phyloP scores from a whole-genome alignment of 345 rosid genomes.

The Iberis pinnata region DNA sequence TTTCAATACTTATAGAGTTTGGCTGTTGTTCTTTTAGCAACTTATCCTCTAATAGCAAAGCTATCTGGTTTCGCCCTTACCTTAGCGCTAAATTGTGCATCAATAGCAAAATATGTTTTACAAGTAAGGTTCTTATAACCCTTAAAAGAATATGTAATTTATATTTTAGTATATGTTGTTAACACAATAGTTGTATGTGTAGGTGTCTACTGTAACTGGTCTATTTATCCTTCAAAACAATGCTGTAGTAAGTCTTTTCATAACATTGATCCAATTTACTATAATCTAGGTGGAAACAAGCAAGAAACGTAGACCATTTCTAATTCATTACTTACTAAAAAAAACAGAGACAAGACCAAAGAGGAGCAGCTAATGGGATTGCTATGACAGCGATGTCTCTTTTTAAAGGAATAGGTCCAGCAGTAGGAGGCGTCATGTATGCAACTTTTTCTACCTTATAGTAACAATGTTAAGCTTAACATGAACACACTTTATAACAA shows the following conservation, averaged over 20 bases:
- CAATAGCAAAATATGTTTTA: constrained; percentile 46
- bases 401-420: constrained; percentile 59
- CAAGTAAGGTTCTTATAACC: constrained; percentile 49
- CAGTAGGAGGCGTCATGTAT: constrained; percentile 60
- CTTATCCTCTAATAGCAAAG: too few species aligned
- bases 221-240: constrained; percentile 55
- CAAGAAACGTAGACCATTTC: background rate
- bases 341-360: constrained; percentile 48
- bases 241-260: constrained; percentile 43
- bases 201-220: constrained; percentile 49
- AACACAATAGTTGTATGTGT: constrained; percentile 3
- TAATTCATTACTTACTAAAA: background rate
- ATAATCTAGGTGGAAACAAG: background rate
- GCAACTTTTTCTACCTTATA: constrained; percentile 1
- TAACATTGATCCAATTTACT: background rate
- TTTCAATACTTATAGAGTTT: too few species aligned
- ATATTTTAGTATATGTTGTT: background rate
- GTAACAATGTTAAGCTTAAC: too few species aligned
- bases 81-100: too few species aligned
- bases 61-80: too few species aligned
- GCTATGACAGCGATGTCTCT: constrained; percentile 63
- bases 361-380: constrained; percentile 65
- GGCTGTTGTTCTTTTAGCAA: too few species aligned
- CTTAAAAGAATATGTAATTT: background rate
- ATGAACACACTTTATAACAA: too few species aligned